Evolutionary conservation across 192 early-diverging fungal species (phyloP), one percentile per base, ranked within the genome.

Genomic region (Gamsiella multidivaricata): DNA sequence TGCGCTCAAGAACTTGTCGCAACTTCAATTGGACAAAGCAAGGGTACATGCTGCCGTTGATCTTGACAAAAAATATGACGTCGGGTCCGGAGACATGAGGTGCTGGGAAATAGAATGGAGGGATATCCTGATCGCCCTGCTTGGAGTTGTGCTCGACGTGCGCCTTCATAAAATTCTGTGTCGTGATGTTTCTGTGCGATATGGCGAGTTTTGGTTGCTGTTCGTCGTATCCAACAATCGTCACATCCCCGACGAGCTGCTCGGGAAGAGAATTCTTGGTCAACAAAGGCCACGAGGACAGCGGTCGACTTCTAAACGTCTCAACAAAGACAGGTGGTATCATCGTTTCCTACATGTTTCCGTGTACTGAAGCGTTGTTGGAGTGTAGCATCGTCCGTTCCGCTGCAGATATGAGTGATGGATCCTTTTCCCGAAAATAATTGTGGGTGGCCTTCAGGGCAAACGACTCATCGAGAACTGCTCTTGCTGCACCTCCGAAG

Each of bases 391-490:
- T 54, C 45, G 56, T 63, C 5, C 62, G 70, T 18, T 74, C 56
- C 5, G 69, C 51, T 8, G 45, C 49, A 6, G 33, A 15, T 31
- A 65, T 6, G 41, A 65, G 31, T n/a, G 53, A 20, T 10, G 63
- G 70, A 53, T 74, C 62, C 29, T 7, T 60, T 43, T 65, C 50
- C 12, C 54, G 34, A 32, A 74, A 74, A 3, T 32, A 73, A 25
- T 18, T 28, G 0, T 45, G 41, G 34, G 14, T 29, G 0, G 46
- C 61, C 11, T 43, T 43, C 23, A 50, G 36, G 8, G 49, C 61
- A n/a, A 71, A 63, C 22, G 70, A 55, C 26, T 65, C 70, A 32
- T 73, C 70, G 18, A 73, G 18, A 58, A 65, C 55, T 1, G 61
- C 52, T 23, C 53, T 28, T 59, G 61, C 54, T 12, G 31, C 15